These are phyloP conservation scores for Neonectria magnoliae DNA, from an alignment of 2,329 filamentous ascomycete species.

Conservation along the genomic window DNA sequence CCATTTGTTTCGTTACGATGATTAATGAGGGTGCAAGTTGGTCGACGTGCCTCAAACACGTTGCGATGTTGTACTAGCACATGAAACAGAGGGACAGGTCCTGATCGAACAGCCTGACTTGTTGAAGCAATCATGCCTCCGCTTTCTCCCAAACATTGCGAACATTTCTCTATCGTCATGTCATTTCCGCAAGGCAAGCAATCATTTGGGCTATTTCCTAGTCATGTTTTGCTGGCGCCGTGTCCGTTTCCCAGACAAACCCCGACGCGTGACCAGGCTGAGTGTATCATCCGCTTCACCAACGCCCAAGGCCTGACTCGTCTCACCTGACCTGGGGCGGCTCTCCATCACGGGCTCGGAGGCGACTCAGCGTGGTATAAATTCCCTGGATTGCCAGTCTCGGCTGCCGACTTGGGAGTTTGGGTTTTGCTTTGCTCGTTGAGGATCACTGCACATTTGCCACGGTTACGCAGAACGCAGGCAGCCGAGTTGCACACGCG, in stretches of 20 bases:
- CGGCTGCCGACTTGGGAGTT: neutral
- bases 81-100: constrained; percentile 30
- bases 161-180: neutral
- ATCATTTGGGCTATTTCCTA: constrained; percentile 18
- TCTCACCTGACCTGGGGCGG: constrained; percentile 19
- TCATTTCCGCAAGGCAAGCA: constrained; percentile 11
- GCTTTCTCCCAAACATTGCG: neutral
- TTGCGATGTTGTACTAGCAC: constrained; percentile 15
- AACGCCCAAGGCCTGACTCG: constrained; percentile 15
- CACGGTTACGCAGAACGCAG: neutral
- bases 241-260: constrained; percentile 12
- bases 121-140: constrained; percentile 29
- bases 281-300: constrained; percentile 15
- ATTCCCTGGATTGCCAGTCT: neutral
- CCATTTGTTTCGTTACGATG: constrained; percentile 17
- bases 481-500: neutral
- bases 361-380: neutral
- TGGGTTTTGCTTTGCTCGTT: neutral
- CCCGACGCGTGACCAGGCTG: constrained; percentile 15
- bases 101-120: constrained; percentile 36
- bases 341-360: constrained; percentile 15
- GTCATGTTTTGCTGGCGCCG: constrained; percentile 14
- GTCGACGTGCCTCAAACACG: constrained; percentile 25
- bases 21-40: constrained; percentile 20
- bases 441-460: neutral